Base-by-base conservation (phyloP, 1,139 yeast species). In the Hansenula sp. region DNA sequence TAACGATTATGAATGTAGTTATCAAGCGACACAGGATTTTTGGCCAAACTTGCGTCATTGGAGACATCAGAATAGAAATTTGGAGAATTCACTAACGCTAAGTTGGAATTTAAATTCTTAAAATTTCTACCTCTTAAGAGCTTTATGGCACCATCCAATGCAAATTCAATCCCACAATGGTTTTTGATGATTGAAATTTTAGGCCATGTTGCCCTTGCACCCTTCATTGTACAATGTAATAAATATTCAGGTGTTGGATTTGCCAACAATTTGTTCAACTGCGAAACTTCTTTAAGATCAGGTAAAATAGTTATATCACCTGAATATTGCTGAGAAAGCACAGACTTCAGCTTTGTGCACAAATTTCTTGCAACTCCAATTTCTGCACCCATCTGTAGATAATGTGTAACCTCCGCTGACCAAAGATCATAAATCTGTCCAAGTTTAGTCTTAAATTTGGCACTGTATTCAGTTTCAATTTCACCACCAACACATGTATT, bases 301-400 rank as follows among this genome's bases (percentile, higher is more conserved):
- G 97, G 97, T 36, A 92, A 63, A 36, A 92, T 89, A 0, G 97
- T 92, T 32, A 92, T 84, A 60, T 92, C 96, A 1, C 98, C 98
- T 11, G 94, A 82, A 59, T 92, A 92, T 47, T 82, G 80, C 57
- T 92, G 98, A 0, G 90, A 77, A 17, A 92, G 61, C 7, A 92
- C 75, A 0, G 95, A 82, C 32, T 83, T 77, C 32, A 83, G 52
- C 52, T 87, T 88, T 25, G 88, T 79, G 28, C 88, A 75, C 17
- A 84, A 56, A 50, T 86, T 87, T 45, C 80, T 78, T 35, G 84
- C 77, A 17, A 92, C 64, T 20, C 96, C 96, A 48, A 87, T 59
- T 39, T 80, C 75, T 29, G 81, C 66, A 32, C 46, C 41, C 40
- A 92, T 66, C 46, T 83, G 86, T 34, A 90, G 62, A 52, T 79